Base-by-base conservation (phyloP, 495 filamentous ascomycete genomes). In the Xylaria intraflava region DNA sequence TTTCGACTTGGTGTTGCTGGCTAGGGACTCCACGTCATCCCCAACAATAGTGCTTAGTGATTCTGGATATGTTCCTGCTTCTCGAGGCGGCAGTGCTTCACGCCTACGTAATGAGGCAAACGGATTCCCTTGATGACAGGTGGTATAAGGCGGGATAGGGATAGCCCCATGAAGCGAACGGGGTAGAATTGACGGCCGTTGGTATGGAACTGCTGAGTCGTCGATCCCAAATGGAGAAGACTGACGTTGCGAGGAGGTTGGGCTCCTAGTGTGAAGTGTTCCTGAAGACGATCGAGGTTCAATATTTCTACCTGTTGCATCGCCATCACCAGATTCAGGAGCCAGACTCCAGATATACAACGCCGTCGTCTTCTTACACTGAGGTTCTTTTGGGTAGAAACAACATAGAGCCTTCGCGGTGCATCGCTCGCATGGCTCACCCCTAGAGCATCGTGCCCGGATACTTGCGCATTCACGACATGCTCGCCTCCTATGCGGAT, bases 381-480 rank as follows among this genome's bases (percentile, higher is more conserved):
- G 40, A 29, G 53, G 24, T 11, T 61, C 57, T 30, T 64, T 56
- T 6, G 76, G 73, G 58, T 81, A 81, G 36, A 73, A 59, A 49
- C 81, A 84, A 22, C 71, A 68, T 17, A 82, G 69, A 12, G 71
- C 69, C 20, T 78, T 74, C 23, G 65, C 65, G n/a, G 71, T 65
- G 55, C 81, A 84, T 31, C 78, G 72, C 39, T 66, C 58, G 57
- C 81, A 84, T 36, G 77, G 73, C 22, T 65, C 65, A 6, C 71
- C 78, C 16, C 77, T 78, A 33, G 75, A 81, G 59, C 81, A 83
- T 62, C 78, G 74, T 22, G 78, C 76, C 61, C 80, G 66, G 17
- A 76, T 77, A 16, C 69, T 72, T 9, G 80, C 79, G 51, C 81
- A 84, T 57, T 76, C 69, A 42, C 67, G 71, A 47, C 81, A 84